Evolutionary conservation across 78 protist genomes (phyloP).

Genomic region (slime mould (Dictyostelium discoideum)): DNA sequence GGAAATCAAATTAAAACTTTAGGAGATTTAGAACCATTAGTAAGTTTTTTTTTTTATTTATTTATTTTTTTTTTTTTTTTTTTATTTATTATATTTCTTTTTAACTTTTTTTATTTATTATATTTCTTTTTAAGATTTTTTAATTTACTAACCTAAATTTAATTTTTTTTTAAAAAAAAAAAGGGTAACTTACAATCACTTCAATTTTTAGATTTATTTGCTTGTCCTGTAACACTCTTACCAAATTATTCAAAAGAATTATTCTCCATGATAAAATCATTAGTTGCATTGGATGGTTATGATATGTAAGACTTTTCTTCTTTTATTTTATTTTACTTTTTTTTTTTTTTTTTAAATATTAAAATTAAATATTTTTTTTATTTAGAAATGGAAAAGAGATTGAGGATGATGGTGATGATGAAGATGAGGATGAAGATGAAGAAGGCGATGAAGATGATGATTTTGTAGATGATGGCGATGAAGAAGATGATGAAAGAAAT

Average conservation of each 20-base stretch:
- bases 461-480: neutral
- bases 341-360: neutral
- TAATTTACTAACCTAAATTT: neutral
- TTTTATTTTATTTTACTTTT: no score
- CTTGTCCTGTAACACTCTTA: slow-evolving; percentile 66
- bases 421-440: slow-evolving; percentile 36
- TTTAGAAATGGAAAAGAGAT: slow-evolving; percentile 61
- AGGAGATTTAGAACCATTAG: slow-evolving; percentile 53
- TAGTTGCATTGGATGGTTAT: slow-evolving; percentile 58
- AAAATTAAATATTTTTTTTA: neutral
- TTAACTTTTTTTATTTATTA: no score
- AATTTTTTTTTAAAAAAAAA: neutral
- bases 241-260: slow-evolving; percentile 36
- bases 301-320: slow-evolving; percentile 25
- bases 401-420: slow-evolving; percentile 53
- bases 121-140: neutral
- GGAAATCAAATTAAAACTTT: slow-evolving; percentile 70
- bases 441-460: slow-evolving; percentile 20
- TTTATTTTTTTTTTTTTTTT: neutral
- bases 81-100: no score
- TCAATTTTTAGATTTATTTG: slow-evolving; percentile 70
- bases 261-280: slow-evolving; percentile 47
- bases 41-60: slow-evolving; percentile 5
- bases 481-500: neutral
- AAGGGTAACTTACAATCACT: slow-evolving; percentile 8